Evolutionary conservation across 2,329 filamentous ascomycete species (phyloP).

Genomic region (Thermomyces lanuginosus): DNA sequence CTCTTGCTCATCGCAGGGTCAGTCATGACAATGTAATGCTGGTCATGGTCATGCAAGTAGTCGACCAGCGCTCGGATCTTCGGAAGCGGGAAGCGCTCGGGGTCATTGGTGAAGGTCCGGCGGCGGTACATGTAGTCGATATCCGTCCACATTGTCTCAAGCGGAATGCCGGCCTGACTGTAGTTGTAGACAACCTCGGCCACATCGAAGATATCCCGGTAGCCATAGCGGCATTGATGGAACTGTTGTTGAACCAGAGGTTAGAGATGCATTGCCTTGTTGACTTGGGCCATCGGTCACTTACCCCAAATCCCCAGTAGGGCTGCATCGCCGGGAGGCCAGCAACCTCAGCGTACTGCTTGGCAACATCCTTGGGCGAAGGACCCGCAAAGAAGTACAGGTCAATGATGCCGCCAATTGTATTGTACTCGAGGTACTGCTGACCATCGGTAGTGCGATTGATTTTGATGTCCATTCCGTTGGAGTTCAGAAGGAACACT

Average conservation of each 20-base stretch:
- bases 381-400: conserved; percentile 50
- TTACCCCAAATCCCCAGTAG: conserved; percentile 51
- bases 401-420: conserved; percentile 60
- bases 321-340: conserved; percentile 45
- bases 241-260: too few relatives aligned
- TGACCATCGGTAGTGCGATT: conserved; percentile 45
- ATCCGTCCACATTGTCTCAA: conserved; percentile 32
- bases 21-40: conserved; percentile 64
- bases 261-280: too few relatives aligned
- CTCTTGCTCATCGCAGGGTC: conserved; percentile 36
- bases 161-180: conserved; percentile 24
- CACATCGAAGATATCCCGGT: conserved; percentile 33
- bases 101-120: conserved; percentile 25
- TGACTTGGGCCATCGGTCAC: too few relatives aligned
- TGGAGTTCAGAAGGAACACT: conserved; percentile 55
- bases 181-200: conserved; percentile 30
- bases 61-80: conserved; percentile 48
- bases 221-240: conserved; percentile 50
- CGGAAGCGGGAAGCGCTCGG: conserved; percentile 21
- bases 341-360: conserved; percentile 43
- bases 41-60: conserved; percentile 49
- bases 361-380: conserved; percentile 40
- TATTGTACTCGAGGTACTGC: conserved; percentile 67
- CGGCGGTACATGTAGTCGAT: conserved; percentile 27
- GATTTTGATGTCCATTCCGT: conserved; percentile 64